Evolutionary conservation across 176 grass and related monocot genomes (phyloP).

Genomic region (Oryza glumipatula): DNA sequence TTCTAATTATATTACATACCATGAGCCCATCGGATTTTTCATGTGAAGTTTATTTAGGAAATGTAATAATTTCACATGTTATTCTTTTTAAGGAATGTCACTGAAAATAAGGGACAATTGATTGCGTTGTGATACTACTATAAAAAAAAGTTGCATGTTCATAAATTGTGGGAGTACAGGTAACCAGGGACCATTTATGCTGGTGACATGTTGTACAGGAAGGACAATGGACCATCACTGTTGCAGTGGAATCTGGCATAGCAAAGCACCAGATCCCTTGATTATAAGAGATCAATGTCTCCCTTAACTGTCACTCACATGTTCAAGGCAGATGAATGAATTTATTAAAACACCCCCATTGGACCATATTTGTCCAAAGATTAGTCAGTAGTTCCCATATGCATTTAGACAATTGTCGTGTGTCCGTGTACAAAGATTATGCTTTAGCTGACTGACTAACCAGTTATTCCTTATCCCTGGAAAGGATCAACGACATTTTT

Average conservation of each 20-base stretch:
- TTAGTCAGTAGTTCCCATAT: not conserved
- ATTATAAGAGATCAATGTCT: not conserved
- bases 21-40: not conserved
- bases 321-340: constrained; percentile 2
- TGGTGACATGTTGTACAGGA: not conserved
- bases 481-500: not conserved
- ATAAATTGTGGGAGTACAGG: not conserved
- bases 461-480: not conserved
- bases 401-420: not conserved
- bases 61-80: not conserved
- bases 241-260: constrained; percentile 4
- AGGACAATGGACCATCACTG: not conserved
- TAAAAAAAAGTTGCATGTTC: not conserved
- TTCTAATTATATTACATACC: too few species aligned
- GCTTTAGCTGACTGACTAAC: not conserved
- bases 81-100: not conserved
- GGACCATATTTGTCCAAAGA: not conserved
- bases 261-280: not conserved
- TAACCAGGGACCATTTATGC: not conserved
- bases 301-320: not conserved
- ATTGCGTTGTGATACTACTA: not conserved
- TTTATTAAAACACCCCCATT: not conserved
- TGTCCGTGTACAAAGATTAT: not conserved
- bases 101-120: not conserved
- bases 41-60: not conserved